Percentiles rank a stretch among this genome's conserved stretches.
Conservation (phyloP, 1,139 yeast species). For the Yamadazyma dushanensis region DNA sequence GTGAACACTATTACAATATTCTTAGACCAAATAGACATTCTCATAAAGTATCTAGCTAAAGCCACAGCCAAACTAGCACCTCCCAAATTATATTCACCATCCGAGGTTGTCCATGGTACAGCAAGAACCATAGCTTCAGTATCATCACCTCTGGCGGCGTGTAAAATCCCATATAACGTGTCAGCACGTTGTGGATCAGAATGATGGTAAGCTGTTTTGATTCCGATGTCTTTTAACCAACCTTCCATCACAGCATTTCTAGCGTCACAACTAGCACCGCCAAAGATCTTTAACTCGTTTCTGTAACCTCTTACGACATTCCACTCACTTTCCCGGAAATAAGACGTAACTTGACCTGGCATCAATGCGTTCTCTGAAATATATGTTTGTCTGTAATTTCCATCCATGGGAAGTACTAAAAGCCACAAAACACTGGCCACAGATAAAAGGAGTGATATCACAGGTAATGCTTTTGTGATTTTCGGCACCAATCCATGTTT, state of each 20-base stretch:
- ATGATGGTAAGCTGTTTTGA: constrained; percentile 56
- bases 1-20: constrained; percentile 87
- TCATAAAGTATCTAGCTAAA: constrained; percentile 73
- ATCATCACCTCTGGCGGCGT: constrained; percentile 94
- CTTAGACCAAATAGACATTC: constrained; percentile 95
- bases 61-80: constrained; percentile 76
- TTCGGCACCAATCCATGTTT: constrained; percentile 62
- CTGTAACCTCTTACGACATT: constrained; percentile 85
- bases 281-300: constrained; percentile 50
- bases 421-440: constrained; percentile 68
- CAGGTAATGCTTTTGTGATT: constrained; percentile 57
- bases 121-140: constrained; percentile 93
- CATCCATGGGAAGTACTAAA: constrained; percentile 71
- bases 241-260: constrained; percentile 47
- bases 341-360: constrained; percentile 94
- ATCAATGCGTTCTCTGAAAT: constrained; percentile 94
- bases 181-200: constrained; percentile 39
- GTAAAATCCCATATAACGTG: constrained; percentile 80
- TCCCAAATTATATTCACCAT: constrained; percentile 67
- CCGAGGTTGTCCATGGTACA: constrained; percentile 77
- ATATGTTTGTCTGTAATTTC: constrained; percentile 79
- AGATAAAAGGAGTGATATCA: constrained; percentile 59
- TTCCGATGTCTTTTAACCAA: constrained; percentile 70
- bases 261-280: constrained; percentile 26
- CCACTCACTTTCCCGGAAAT: constrained; percentile 95